Percentiles rank a stretch among this genome's conserved stretches.
phyloP scores from a whole-genome alignment of 495 filamentous ascomycete species.

The Penicillium pancosmium region DNA sequence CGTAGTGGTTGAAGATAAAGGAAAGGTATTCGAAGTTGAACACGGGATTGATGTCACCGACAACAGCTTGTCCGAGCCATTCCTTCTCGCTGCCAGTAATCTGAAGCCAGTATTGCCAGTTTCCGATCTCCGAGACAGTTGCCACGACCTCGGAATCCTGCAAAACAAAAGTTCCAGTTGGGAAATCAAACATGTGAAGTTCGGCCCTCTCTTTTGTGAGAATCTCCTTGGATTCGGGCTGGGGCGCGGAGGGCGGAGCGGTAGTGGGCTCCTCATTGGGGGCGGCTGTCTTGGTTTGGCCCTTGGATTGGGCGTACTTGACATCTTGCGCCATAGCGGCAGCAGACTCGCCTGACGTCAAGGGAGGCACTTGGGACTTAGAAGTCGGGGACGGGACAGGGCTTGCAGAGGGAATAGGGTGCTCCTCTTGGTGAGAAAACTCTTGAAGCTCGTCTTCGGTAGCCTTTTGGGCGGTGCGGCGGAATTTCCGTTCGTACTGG shows the following conservation, averaged over 20 bases:
- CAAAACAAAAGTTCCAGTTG: conserved; percentile 77
- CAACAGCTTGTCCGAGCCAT: conserved; percentile 85
- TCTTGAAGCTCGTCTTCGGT: conserved; percentile 78
- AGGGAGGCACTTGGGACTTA: conserved; percentile 18
- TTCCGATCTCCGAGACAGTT: conserved; percentile 81
- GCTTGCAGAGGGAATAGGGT: conserved; percentile 81
- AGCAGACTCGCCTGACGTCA: conserved; percentile 37
- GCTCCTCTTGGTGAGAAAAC: conserved; percentile 79
- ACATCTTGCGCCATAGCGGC: conserved; percentile 50
- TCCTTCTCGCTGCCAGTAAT: conserved; percentile 75
- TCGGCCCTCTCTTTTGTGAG: conserved; percentile 79
- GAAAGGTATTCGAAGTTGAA: conserved; percentile 98
- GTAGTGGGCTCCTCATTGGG: conserved; percentile 34
- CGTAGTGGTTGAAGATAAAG: conserved; percentile 98
- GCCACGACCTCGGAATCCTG: conserved; percentile 77
- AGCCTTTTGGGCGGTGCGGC: conserved; percentile 74
- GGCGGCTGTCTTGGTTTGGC: conserved; percentile 36
- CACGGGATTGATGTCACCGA: conserved; percentile 92
- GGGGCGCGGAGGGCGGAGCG: conserved; percentile 59
- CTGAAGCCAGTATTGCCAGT: conserved; percentile 96
- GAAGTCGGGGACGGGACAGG: conserved; percentile 68
- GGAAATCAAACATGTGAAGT: conserved; percentile 91
- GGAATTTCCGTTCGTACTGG: conserved; percentile 95
- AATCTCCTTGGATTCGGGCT: conserved; percentile 71
- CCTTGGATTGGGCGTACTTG: conserved; percentile 47